Evolutionary conservation across 345 rosid species (phyloP).

Genomic region (Populus ilicifolia): DNA sequence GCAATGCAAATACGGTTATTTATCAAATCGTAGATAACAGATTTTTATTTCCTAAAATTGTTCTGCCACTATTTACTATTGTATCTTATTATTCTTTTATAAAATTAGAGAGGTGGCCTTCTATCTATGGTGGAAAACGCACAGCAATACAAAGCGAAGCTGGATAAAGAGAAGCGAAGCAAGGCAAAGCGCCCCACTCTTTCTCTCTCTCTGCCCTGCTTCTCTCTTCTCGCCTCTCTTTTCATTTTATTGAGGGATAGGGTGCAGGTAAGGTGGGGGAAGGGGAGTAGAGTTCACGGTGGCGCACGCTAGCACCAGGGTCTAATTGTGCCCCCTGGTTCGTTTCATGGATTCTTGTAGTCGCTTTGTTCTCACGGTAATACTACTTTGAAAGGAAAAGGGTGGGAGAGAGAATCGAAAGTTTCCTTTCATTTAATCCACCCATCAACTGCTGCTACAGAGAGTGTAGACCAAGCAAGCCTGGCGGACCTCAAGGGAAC

Average conservation of each 20-base stretch:
- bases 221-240: slow-evolving; percentile 16
- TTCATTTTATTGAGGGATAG: background rate
- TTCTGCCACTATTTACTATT: background rate
- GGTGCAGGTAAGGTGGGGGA: slow-evolving; percentile 14
- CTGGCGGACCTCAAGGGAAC: slow-evolving; percentile 36
- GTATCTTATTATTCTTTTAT: background rate
- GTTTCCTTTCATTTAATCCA: background rate
- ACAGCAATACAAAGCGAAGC: slow-evolving; percentile 29
- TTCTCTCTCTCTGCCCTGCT: slow-evolving; percentile 17
- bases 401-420: slow-evolving; percentile 20
- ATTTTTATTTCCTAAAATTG: background rate
- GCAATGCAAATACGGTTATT: background rate
- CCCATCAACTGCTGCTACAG: background rate
- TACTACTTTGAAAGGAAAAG: slow-evolving; percentile 29
- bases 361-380: slow-evolving; percentile 55
- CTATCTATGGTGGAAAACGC: slow-evolving; percentile 47
- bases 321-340: slow-evolving; percentile 38
- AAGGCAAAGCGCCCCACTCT: slow-evolving; percentile 2
- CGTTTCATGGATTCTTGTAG: slow-evolving; percentile 28
- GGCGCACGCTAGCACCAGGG: slow-evolving; percentile 51
- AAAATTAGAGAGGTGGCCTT: slow-evolving; percentile 7
- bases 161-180: background rate
- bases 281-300: slow-evolving; percentile 35
- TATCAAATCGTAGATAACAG: background rate
- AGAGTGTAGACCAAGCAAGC: background rate